Percentiles rank a stretch among this genome's conserved stretches.
phyloP scores from a whole-genome alignment of 345 rosid species.

The Rhizophora mangle region DNA sequence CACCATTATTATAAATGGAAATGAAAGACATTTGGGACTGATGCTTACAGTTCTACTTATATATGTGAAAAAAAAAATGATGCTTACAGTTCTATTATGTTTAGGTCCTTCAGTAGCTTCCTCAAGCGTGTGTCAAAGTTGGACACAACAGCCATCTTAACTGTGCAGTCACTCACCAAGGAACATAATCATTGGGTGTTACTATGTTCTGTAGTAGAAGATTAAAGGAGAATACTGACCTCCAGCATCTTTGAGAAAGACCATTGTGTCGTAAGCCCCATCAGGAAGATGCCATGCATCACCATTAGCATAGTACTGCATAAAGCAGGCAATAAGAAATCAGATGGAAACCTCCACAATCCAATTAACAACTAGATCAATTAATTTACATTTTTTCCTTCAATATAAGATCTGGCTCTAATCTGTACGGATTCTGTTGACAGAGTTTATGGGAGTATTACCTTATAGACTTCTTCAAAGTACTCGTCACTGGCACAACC shows the following conservation, averaged over 20 bases:
- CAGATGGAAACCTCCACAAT: constrained; percentile 11
- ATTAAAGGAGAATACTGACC: constrained; percentile 49
- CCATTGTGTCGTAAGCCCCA: constrained; percentile 62
- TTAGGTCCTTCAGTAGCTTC: constrained; percentile 76
- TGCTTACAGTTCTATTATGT: constrained; percentile 71
- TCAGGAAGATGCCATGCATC: constrained; percentile 87
- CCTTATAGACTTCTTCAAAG: constrained; percentile 88
- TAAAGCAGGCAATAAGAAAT: constrained; percentile 11
- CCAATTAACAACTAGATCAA: background rate
- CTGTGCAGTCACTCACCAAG: constrained; percentile 42
- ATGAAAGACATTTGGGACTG: background rate
- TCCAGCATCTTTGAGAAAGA: constrained; percentile 71
- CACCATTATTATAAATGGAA: background rate
- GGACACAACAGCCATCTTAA: constrained; percentile 84
- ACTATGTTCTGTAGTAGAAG: constrained; percentile 11
- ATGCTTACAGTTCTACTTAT: constrained; percentile 57
- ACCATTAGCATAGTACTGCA: constrained; percentile 75
- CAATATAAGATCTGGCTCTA: background rate
- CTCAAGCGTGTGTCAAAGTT: constrained; percentile 79
- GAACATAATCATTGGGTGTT: constrained; percentile 14
- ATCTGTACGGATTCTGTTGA: background rate
- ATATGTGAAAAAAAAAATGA: background rate
- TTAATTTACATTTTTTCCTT: background rate
- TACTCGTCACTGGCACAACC: constrained; percentile 64
- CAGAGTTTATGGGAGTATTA: constrained; percentile 18